These are phyloP conservation scores for Mycena sp. DNA, from an alignment of 1,284 basidiomycete genomes.

Conservation along the genomic window DNA sequence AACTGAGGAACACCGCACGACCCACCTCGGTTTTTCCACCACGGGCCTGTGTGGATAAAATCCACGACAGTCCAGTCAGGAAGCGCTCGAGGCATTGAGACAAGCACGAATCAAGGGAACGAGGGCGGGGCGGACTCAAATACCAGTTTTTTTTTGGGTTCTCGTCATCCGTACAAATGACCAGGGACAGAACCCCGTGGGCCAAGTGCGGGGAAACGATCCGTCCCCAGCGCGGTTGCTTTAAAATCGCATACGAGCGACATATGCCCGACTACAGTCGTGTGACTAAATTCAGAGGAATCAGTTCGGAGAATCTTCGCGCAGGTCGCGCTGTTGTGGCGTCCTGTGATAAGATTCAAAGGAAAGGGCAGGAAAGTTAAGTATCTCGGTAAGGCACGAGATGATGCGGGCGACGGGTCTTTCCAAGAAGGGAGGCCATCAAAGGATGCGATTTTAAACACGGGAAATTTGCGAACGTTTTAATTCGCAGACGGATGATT, in stretches of 20 bases:
- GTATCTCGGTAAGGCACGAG: slow-evolving; percentile 1
- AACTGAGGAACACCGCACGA: slow-evolving; percentile 2
- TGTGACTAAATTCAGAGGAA: slow-evolving; percentile 18
- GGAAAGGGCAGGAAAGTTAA: background rate
- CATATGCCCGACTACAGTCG: slow-evolving; percentile 21
- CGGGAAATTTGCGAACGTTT: background rate
- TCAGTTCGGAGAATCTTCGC: slow-evolving; percentile 27
- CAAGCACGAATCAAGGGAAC: background rate
- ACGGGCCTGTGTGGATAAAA: slow-evolving; percentile 65
- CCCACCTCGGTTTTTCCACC: slow-evolving; percentile 70
- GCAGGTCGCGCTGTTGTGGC: background rate
- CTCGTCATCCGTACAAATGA: slow-evolving; percentile 15
- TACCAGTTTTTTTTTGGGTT: background rate
- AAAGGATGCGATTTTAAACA: slow-evolving; percentile 12
- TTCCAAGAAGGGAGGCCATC: too few species aligned
- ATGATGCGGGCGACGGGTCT: background rate
- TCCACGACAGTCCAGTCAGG: slow-evolving; percentile 65
- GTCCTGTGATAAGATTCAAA: background rate
- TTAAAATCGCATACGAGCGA: slow-evolving; percentile 24
- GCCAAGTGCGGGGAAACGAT: slow-evolving; percentile 24
- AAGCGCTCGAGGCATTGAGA: slow-evolving; percentile 29
- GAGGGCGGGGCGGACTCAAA: slow-evolving; percentile 6
- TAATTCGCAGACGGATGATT: too few species aligned
- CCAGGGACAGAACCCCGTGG: slow-evolving; percentile 27
- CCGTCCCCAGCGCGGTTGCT: slow-evolving; percentile 4